A percentile compares a stretch with the other conserved stretches of the same genome.
Evolutionary conservation across 2,329 filamentous ascomycete genomes (phyloP).

Genomic region (Lasiodiplodia hormozganensis): DNA sequence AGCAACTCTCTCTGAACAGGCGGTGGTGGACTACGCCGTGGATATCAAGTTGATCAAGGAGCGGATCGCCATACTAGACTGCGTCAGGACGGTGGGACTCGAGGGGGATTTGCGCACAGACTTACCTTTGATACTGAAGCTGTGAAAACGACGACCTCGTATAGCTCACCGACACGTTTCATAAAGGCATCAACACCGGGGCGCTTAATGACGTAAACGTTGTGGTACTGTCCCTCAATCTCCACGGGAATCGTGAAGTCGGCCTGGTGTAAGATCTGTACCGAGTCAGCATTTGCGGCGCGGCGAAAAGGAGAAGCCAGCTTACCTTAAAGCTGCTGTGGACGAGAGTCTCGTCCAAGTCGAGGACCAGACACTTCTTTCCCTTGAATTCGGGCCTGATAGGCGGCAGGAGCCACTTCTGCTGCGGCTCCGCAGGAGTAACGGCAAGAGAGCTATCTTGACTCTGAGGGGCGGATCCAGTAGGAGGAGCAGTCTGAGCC

Average conservation of each 20-base stretch:
- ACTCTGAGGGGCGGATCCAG: conserved; percentile 51
- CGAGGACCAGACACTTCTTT: conserved; percentile 91
- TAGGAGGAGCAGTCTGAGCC: conserved; percentile 44
- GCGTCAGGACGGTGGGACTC: conserved; percentile 15
- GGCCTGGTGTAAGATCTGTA: conserved; percentile 93
- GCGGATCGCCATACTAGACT: conserved; percentile 86
- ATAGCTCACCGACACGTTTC: conserved; percentile 96
- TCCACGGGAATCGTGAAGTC: conserved; percentile 99
- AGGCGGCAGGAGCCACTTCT: conserved; percentile 81
- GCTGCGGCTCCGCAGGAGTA: conserved; percentile 59
- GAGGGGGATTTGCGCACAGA: conserved; percentile 30
- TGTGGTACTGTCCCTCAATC: conserved; percentile 98
- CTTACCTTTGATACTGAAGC: conserved; percentile 94
- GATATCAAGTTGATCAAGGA: conserved; percentile 95
- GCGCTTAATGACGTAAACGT: conserved; percentile 98
- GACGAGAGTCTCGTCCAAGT: conserved; percentile 94
- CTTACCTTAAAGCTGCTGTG: conserved; percentile 98
- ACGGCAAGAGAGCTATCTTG: conserved; percentile 43
- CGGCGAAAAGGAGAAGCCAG: conserved; percentile 1
- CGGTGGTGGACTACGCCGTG: conserved; percentile 96
- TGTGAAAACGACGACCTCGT: conserved; percentile 98
- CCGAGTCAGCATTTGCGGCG: conserved; percentile 12
- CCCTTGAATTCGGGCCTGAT: conserved; percentile 80
- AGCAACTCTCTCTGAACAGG: conserved; percentile 97
- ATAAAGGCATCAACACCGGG: conserved; percentile 99